These are phyloP conservation scores for Neonectria faginata DNA, from an alignment of 2,329 filamentous ascomycete species.

Conservation along the genomic window DNA sequence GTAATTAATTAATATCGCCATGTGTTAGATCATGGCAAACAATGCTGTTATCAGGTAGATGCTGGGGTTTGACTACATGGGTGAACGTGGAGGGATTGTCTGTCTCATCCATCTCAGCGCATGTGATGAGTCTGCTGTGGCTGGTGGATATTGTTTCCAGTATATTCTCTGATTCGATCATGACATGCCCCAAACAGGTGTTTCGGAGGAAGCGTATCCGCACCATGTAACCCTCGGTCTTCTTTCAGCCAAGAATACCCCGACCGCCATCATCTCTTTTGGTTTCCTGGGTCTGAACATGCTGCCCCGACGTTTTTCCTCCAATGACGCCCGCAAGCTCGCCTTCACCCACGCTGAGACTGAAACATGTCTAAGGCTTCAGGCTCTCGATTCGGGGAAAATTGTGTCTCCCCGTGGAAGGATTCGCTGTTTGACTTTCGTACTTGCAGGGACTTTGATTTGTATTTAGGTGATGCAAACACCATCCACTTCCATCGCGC, in stretches of 20 bases:
- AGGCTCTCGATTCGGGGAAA: constrained; percentile 19
- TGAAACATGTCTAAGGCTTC: constrained; percentile 11
- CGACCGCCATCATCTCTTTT: neutral
- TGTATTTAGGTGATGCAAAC: constrained; percentile 14
- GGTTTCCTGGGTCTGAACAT: constrained; percentile 5
- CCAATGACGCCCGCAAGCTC: neutral
- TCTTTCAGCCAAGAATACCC: neutral
- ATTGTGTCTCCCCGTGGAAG: neutral
- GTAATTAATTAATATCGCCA: too few relatives aligned
- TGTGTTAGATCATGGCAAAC: too few relatives aligned
- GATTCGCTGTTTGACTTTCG: neutral
- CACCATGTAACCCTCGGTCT: constrained; percentile 11
- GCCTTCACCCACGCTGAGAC: neutral
- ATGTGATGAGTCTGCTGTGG: neutral
- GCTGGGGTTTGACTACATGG: too few relatives aligned
- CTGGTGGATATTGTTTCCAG: constrained; percentile 3
- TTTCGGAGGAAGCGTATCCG: constrained; percentile 19
- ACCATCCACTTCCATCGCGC: neutral
- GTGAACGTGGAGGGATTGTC: too few relatives aligned
- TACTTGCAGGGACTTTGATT: neutral
- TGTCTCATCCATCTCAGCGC: neutral
- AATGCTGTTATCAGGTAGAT: too few relatives aligned
- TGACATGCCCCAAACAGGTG: neutral
- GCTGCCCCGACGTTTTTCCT: constrained; percentile 12
- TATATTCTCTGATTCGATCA: neutral